Conservation (phyloP, 306 rosid genomes). For the Dalbergia cochinchinensis region DNA sequence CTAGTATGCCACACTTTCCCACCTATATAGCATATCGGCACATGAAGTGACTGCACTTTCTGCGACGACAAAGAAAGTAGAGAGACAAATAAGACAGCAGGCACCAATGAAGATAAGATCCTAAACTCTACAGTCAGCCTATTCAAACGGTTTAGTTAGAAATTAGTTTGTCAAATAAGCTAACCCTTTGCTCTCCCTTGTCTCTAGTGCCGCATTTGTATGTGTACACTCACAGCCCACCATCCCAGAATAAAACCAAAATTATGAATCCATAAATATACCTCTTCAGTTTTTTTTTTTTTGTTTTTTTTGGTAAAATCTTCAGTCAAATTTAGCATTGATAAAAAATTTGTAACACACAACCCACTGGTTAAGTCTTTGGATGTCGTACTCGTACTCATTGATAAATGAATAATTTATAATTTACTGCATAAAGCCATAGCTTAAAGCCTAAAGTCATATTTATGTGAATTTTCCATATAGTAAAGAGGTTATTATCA, state of each 20-base stretch:
- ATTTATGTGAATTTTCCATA: background rate
- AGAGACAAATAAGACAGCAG: conserved; percentile 7
- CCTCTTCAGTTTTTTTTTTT: too few relatives aligned
- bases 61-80: conserved; percentile 22
- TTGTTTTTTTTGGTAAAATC: background rate
- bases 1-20: conserved; percentile 33
- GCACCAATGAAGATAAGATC: conserved; percentile 26
- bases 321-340: background rate
- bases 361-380: background rate
- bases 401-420: background rate
- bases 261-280: background rate
- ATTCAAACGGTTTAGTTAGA: conserved; percentile 38
- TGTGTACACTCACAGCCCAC: conserved; percentile 7
- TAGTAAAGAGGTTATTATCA: background rate
- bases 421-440: background rate
- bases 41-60: conserved; percentile 49
- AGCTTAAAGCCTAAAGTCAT: background rate
- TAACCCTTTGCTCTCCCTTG: conserved; percentile 24
- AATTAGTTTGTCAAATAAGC: conserved; percentile 46
- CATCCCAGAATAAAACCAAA: conserved; percentile 23
- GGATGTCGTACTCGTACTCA: background rate
- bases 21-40: conserved; percentile 25
- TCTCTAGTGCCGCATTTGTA: conserved; percentile 36
- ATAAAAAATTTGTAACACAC: background rate
- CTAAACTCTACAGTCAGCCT: conserved; percentile 14